Evolutionary conservation across 2,329 filamentous ascomycete species (phyloP).

Genomic region (Sclerotinia glacialis): DNA sequence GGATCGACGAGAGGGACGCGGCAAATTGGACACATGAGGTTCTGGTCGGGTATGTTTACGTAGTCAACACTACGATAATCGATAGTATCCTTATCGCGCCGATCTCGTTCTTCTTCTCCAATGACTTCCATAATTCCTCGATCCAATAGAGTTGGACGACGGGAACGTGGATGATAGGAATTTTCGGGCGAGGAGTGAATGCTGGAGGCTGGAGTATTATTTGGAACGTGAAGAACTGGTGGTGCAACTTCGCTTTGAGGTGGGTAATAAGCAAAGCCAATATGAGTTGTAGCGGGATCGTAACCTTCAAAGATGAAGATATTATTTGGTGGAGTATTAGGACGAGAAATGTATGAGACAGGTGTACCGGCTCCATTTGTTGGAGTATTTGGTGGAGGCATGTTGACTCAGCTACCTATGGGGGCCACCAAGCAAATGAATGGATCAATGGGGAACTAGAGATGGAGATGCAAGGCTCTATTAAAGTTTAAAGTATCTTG

Average conservation of each 20-base stretch:
- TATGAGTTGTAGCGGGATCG: constrained; percentile 18
- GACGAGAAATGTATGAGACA: constrained; percentile 13
- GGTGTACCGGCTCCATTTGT: constrained; percentile 16
- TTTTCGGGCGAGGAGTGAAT: constrained; percentile 13
- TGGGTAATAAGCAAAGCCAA: constrained; percentile 15
- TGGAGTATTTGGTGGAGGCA: constrained; percentile 26
- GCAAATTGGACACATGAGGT: constrained; percentile 48
- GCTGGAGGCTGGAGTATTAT: constrained; percentile 17
- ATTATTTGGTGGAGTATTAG: constrained; percentile 4
- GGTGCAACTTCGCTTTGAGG: constrained; percentile 1
- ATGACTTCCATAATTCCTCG: constrained; percentile 17
- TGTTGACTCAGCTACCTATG: constrained; percentile 20
- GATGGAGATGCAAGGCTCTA: background rate
- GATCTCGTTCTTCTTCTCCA: constrained; percentile 13
- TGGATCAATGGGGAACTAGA: background rate
- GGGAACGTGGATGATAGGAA: constrained; percentile 6
- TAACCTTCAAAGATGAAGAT: constrained; percentile 17
- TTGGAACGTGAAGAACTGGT: constrained; percentile 6
- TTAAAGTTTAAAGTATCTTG: constrained; percentile 1
- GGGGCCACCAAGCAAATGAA: background rate
- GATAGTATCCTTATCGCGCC: constrained; percentile 21
- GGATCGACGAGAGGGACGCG: constrained; percentile 59
- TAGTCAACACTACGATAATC: constrained; percentile 42
- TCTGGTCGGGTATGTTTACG: constrained; percentile 40
- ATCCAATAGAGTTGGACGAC: constrained; percentile 11